These are phyloP conservation scores for Lactarius hengduanensis DNA, from an alignment of 768 basidiomycete species.

Conservation along the genomic window DNA sequence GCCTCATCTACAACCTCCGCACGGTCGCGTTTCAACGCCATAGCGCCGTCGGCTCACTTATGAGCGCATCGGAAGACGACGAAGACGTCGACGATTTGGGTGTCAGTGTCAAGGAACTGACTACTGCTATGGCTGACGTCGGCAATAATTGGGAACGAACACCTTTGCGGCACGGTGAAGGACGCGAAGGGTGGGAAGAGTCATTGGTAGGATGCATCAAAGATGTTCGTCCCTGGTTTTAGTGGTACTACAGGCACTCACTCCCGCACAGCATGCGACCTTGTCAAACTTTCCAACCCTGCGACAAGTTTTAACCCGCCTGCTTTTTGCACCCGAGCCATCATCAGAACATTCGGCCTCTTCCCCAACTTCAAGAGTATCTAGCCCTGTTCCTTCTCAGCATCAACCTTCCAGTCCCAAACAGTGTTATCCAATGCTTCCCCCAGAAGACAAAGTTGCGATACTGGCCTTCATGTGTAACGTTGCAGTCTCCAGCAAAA, in stretches of 20 bases:
- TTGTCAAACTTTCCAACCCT: slow-evolving; percentile 68
- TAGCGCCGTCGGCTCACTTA: slow-evolving; percentile 67
- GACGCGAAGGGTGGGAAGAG: slow-evolving; percentile 88
- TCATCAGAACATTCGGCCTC: slow-evolving; percentile 42
- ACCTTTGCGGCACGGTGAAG: slow-evolving; percentile 67
- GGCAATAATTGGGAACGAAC: slow-evolving; percentile 88
- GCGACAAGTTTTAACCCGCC: slow-evolving; percentile 64
- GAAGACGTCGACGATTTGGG: slow-evolving; percentile 50
- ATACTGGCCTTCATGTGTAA: slow-evolving; percentile 89
- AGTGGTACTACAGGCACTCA: slow-evolving; percentile 4
- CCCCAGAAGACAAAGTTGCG: slow-evolving; percentile 76
- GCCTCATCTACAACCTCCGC: slow-evolving; percentile 85
- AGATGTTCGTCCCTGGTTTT: slow-evolving; percentile 62
- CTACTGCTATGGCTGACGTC: slow-evolving; percentile 68
- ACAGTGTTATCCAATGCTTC: slow-evolving; percentile 71
- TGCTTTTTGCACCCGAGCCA: slow-evolving; percentile 68
- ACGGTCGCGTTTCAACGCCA: slow-evolving; percentile 77
- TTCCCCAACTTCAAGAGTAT: slow-evolving; percentile 45
- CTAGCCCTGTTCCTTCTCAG: slow-evolving; percentile 45
- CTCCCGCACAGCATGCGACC: slow-evolving; percentile 62
- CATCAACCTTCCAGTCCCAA: slow-evolving; percentile 51
- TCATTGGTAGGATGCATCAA: slow-evolving; percentile 84
- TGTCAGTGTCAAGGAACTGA: slow-evolving; percentile 60
- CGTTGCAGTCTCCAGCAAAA: slow-evolving; percentile 85
- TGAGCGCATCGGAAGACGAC: slow-evolving; percentile 44